Base-by-base conservation (phyloP, 371 early-diverging fungal species). In the Nematocida ausubeli region DNA sequence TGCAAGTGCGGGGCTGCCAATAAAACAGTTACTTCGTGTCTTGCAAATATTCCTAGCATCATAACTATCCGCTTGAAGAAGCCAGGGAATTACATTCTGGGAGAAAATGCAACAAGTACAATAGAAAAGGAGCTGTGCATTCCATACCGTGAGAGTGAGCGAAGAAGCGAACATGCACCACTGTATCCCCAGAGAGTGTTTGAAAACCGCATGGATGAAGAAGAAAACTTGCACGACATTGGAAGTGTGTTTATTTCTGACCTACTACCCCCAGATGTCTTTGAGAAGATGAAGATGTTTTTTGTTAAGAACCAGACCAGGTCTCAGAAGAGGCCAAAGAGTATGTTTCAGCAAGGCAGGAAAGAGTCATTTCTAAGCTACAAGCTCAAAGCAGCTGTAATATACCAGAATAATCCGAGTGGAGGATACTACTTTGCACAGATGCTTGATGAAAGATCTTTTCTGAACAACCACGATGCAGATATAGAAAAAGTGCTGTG, bases 391-490 rank as follows among this genome's bases (percentile, higher is more conserved):
- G 47, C 65, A 28, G 19, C 49, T 26, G 47, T 64, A 16, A 30
- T 55, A 9, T 55, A 69, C 69, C 69, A 69, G 37, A 54, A 35
- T 3, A 49, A 54, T 30, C 12, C 22, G 14, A 9, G 34, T 7
- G 69, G 54, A 16, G 55, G 69, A 19, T 35, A 51, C 26, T 69
- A 51, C 37, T 69, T 69, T 34, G n/a, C 54, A 32, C 69, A 69
- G 55, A 49, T 54, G 32, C 32, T 44, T 26, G 54, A 35, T 26
- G 69, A 69, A 30, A 54, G 39, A 69, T 1, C 5, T 9, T 51
- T 37, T 54, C 34, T 44, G 22, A 54, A 70, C 22, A 58, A 44
- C 28, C n/a, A 16, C 6, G 34, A 47, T 26, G 30, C 5, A 6
- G 28, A 22, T 26, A 6, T 64, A 26, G 65, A 64, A 6, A 64